phyloP scores from a whole-genome alignment of 1,284 basidiomycete species.

The Inonotus obliquus region DNA sequence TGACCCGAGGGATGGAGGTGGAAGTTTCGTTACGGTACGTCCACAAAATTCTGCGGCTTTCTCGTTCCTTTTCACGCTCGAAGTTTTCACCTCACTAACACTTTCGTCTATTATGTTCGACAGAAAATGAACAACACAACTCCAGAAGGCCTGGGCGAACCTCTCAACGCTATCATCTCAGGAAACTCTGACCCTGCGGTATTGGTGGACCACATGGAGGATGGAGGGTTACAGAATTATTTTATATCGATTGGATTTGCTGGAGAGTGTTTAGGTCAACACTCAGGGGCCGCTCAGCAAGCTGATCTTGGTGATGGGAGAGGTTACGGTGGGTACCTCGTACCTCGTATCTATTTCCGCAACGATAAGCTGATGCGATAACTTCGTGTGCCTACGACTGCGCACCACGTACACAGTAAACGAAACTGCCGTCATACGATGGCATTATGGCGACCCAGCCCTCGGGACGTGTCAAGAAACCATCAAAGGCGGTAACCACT shows the following conservation, averaged over 20 bases:
- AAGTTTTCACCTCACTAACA: not conserved
- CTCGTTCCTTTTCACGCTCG: not conserved
- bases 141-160: constrained; percentile 80
- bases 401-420: no score
- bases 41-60: not conserved
- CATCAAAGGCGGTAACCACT: constrained; percentile 84
- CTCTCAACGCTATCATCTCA: constrained; percentile 85
- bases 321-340: constrained; percentile 48
- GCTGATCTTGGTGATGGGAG: constrained; percentile 86
- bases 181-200: constrained; percentile 72
- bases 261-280: constrained; percentile 82
- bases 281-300: constrained; percentile 62
- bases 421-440: constrained; percentile 75
- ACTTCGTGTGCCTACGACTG: not conserved
- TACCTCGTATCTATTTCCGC: not conserved
- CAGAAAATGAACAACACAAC: constrained; percentile 58
- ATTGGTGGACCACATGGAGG: constrained; percentile 52
- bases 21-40: constrained; percentile 45
- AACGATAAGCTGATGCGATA: not conserved
- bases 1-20: constrained; percentile 37
- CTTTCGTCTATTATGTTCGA: not conserved
- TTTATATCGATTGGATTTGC: constrained; percentile 57
- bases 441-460: constrained; percentile 72
- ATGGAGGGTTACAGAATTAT: constrained; percentile 83
- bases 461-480: constrained; percentile 83